These are phyloP conservation scores for Tulasnella sp. DNA, from an alignment of 768 basidiomycete genomes.

Conservation along the genomic window DNA sequence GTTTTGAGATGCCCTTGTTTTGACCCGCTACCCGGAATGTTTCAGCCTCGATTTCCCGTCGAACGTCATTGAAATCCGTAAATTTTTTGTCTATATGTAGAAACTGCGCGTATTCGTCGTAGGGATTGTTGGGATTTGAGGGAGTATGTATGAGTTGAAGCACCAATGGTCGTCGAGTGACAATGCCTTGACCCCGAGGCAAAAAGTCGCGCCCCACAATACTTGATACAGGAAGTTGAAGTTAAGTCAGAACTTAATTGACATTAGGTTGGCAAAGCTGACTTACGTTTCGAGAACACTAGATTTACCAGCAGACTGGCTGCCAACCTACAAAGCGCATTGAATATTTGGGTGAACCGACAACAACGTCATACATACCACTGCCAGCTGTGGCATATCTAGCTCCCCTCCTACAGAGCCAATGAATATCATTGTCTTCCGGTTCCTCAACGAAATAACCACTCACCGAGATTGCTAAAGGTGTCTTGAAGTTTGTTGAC, in stretches of 20 bases:
- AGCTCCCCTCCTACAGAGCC: slow-evolving; percentile 59
- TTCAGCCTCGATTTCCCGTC: slow-evolving; percentile 95
- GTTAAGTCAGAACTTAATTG: background rate
- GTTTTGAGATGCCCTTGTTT: slow-evolving; percentile 95
- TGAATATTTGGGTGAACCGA: slow-evolving; percentile 21
- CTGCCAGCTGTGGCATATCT: slow-evolving; percentile 85
- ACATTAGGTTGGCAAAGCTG: background rate
- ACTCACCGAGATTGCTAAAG: slow-evolving; percentile 72
- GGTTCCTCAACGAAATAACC: background rate
- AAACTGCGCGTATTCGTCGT: slow-evolving; percentile 92
- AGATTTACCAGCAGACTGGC: slow-evolving; percentile 93
- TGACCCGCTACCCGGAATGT: slow-evolving; percentile 95
- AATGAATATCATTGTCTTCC: background rate
- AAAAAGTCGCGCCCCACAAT: slow-evolving; percentile 92
- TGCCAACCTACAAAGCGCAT: slow-evolving; percentile 59
- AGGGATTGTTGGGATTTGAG: slow-evolving; percentile 27
- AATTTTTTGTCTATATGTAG: slow-evolving; percentile 91
- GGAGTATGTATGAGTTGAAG: slow-evolving; percentile 93
- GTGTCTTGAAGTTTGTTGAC: slow-evolving; percentile 95
- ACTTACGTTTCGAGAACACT: slow-evolving; percentile 90
- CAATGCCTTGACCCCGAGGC: slow-evolving; percentile 82
- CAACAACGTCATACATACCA: slow-evolving; percentile 42
- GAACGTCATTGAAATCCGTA: slow-evolving; percentile 89
- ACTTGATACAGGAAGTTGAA: slow-evolving; percentile 29
- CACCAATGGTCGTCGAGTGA: slow-evolving; percentile 88